Evolutionary conservation across 768 basidiomycete genomes (phyloP), one percentile per base, ranked within the genome.

Genomic region (Tubosaeta sp.): DNA sequence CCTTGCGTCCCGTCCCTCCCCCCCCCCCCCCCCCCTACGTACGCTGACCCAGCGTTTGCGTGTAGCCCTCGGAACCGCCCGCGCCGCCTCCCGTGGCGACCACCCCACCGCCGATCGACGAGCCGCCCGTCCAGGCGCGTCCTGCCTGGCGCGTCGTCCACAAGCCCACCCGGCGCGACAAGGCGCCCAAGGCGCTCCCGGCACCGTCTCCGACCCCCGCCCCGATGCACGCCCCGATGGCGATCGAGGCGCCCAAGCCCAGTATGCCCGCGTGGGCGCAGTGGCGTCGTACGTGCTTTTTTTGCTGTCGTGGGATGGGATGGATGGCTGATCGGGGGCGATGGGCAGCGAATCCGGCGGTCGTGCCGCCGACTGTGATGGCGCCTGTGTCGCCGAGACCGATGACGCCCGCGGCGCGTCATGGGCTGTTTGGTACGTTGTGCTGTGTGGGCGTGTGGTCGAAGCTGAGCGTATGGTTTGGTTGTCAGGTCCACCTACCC

Each of bases 221-320:
- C 8, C 70, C 75, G 11, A 7, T 8, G 27, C 43, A 29, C 10
- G 17, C 43, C 29, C 29, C 43, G 8, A 44, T 44, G 43, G 76
- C 76, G 0, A 71, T 74, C 26, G 74, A 73, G 26, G 69, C 74
- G 11, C 73, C 80, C 0, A 78, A 80, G 60, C 76, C 78, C 0
- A 76, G 78, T 33, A 17, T 81, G 27, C 87, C 88, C n/a, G 80
- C 89, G 1, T 91, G 89, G 89, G 82, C 88, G 1, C 87, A 90
- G 59, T 91, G 88, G 89, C 77, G 83, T 74, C 89, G 88, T 91
- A 65, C 31, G 56, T 56, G 8, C n/a, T 38, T 5, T n/a, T n/a
- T n/a, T 26, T 35, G 14, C 13, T 25, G 14, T n/a, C n/a, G n/a
- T n/a, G n/a, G n/a, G n/a, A n/a, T n/a, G n/a, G n/a, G n/a, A n/a